These are phyloP conservation scores for Beauveria bassiana DNA, from an alignment of 2,329 filamentous ascomycete genomes.

Conservation along the genomic window DNA sequence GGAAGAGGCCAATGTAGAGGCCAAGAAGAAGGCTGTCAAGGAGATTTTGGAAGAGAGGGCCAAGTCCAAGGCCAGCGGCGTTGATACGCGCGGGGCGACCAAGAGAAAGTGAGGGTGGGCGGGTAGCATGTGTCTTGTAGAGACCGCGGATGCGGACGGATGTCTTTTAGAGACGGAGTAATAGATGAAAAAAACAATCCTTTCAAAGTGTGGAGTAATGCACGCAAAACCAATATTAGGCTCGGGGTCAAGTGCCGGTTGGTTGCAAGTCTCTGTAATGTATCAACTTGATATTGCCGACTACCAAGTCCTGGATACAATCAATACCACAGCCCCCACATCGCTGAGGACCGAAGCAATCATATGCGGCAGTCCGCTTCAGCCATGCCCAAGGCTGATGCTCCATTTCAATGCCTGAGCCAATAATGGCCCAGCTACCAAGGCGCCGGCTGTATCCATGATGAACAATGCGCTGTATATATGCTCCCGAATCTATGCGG, in stretches of 20 bases:
- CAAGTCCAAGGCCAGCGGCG: slow-evolving; percentile 40
- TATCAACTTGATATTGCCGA: no score
- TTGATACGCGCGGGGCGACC: slow-evolving; percentile 37
- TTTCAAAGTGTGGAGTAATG: no score
- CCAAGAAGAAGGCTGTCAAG: slow-evolving; percentile 33
- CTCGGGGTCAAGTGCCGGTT: no score
- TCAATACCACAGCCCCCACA: not conserved
- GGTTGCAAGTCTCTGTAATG: no score
- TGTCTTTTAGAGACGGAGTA: no score
- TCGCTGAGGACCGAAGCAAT: not conserved
- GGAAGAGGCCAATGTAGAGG: slow-evolving; percentile 29
- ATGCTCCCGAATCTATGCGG: not conserved
- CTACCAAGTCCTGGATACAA: not conserved
- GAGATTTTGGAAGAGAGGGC: slow-evolving; percentile 17
- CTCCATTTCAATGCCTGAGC: slow-evolving; percentile 2
- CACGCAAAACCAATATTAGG: no score
- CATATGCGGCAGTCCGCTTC: slow-evolving; percentile 3
- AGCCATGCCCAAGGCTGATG: not conserved
- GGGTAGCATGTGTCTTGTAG: no score
- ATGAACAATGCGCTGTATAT: slow-evolving; percentile 2
- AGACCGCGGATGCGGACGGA: no score
- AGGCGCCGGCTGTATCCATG: not conserved
- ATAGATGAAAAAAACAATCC: no score
- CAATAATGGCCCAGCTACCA: not conserved
- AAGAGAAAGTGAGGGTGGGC: slow-evolving; percentile 30